Percentiles rank a stretch among this genome's conserved stretches.
phyloP scores from a whole-genome alignment of 2,329 filamentous ascomycete species.

The Epichloe festucae region DNA sequence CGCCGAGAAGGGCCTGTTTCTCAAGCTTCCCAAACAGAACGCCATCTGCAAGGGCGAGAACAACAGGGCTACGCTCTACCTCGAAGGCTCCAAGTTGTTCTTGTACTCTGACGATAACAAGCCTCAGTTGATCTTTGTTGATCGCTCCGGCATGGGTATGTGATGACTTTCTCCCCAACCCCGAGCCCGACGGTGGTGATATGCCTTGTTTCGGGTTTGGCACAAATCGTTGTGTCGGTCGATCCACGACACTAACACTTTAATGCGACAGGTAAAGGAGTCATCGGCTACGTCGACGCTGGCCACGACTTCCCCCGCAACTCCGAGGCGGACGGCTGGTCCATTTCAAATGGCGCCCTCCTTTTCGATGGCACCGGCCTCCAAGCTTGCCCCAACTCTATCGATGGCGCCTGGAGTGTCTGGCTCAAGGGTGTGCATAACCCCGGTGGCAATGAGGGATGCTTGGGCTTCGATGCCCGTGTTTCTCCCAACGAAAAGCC shows the following conservation, averaged over 20 bases:
- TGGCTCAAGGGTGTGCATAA: conserved; percentile 16
- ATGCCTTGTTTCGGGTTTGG: too few relatives aligned
- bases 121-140: conserved; percentile 37
- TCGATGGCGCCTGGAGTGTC: conserved; percentile 29
- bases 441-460: neutral
- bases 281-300: conserved; percentile 38
- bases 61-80: conserved; percentile 35
- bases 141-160: conserved; percentile 46
- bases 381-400: conserved; percentile 38
- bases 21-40: conserved; percentile 30
- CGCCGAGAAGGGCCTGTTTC: conserved; percentile 26
- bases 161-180: neutral
- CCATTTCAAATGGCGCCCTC: conserved; percentile 29
- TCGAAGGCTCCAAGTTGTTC: conserved; percentile 32
- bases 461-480: neutral
- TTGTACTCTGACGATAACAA: conserved; percentile 29
- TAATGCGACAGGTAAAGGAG: conserved; percentile 32
- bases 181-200: too few relatives aligned
- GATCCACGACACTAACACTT: conserved; percentile 2
- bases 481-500: neutral
- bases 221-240: too few relatives aligned
- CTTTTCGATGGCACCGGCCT: conserved; percentile 30
- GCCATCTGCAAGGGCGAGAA: conserved; percentile 34
- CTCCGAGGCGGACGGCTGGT: conserved; percentile 34
- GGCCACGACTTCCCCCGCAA: conserved; percentile 26